Conservation (phyloP, 2,329 filamentous ascomycete species). For the Scleromitrula shiraiana region DNA sequence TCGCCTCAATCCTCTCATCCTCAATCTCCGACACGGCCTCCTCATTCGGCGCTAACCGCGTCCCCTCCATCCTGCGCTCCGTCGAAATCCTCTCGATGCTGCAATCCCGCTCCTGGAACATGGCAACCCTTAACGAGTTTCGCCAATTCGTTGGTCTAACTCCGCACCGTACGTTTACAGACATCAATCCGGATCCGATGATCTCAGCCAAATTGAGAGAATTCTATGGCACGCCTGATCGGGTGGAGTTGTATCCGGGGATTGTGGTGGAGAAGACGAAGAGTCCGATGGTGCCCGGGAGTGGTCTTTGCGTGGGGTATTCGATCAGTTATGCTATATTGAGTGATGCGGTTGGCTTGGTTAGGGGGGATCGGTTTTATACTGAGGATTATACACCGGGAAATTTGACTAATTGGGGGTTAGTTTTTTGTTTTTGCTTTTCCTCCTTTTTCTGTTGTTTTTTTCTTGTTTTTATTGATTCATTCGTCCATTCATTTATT, state of each 20-base stretch:
- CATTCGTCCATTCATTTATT: too few species aligned
- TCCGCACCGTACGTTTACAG: conserved; percentile 41
- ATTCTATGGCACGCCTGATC: conserved; percentile 52
- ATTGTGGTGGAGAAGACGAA: conserved; percentile 54
- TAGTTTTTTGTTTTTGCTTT: conserved; percentile 30
- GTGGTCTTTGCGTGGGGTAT: conserved; percentile 44
- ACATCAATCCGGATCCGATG: conserved; percentile 35
- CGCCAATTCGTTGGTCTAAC: conserved; percentile 44
- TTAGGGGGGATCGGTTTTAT: conserved; percentile 51
- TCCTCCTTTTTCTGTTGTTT: background rate
- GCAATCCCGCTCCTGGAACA: conserved; percentile 41
- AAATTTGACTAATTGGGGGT: conserved; percentile 78
- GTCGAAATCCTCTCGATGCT: conserved; percentile 41
- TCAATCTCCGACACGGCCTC: conserved; percentile 42
- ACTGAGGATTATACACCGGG: conserved; percentile 46
- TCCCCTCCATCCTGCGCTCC: conserved; percentile 38
- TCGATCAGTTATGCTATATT: conserved; percentile 48
- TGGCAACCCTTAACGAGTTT: conserved; percentile 31
- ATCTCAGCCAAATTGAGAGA: conserved; percentile 51
- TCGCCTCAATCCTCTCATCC: conserved; percentile 60
- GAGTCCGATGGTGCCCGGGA: conserved; percentile 41
- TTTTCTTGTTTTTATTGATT: too few species aligned
- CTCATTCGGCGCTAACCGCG: conserved; percentile 43
- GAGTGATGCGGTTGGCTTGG: conserved; percentile 51
- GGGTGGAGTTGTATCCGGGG: conserved; percentile 63